phyloP scores from a whole-genome alignment of 345 rosid species.

The Acer campestre region DNA sequence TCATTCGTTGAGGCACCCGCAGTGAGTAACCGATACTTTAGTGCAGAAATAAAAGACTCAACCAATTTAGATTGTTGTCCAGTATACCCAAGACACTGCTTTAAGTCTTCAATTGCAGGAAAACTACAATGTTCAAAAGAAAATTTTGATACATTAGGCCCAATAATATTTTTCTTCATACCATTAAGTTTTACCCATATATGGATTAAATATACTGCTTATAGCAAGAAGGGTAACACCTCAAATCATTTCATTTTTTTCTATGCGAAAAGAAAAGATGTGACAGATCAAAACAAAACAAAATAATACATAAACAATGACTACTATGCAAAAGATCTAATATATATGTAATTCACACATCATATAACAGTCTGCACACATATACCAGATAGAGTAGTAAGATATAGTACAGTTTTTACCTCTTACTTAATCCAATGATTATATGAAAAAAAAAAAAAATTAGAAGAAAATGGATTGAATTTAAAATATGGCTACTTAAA shows the following conservation, averaged over 20 bases:
- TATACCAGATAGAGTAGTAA: background rate
- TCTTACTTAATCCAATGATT: background rate
- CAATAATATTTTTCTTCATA: background rate
- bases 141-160: conserved; percentile 18
- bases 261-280: background rate
- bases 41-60: conserved; percentile 84
- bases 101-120: conserved; percentile 94
- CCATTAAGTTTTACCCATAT: conserved; percentile 10
- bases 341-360: background rate
- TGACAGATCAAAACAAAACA: background rate
- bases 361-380: background rate
- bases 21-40: conserved; percentile 86
- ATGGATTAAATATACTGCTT: conserved; percentile 11
- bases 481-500: background rate
- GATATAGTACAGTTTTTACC: background rate
- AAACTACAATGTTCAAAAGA: conserved; percentile 51
- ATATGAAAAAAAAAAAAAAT: background rate
- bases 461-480: background rate
- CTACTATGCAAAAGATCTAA: background rate
- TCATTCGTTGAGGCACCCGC: conserved; percentile 99
- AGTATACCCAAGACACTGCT: conserved; percentile 91
- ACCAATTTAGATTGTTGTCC: conserved; percentile 96
- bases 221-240: conserved; percentile 3
- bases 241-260: background rate
- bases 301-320: background rate